Conservation (phyloP, 208 protist genomes). For the Naegleria lovaniensis region DNA sequence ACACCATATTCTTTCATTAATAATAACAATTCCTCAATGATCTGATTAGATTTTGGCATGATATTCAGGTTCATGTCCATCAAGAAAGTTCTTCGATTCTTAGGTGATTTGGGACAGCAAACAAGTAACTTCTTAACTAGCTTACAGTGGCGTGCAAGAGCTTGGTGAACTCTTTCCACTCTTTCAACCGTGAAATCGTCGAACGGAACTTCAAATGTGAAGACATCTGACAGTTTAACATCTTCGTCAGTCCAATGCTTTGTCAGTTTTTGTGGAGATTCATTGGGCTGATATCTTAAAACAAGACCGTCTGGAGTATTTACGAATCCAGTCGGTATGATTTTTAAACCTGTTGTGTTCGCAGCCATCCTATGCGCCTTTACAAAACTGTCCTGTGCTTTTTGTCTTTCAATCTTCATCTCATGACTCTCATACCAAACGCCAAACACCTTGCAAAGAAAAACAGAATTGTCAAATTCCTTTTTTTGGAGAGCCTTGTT, state of each 20-base stretch:
- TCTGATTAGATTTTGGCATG: background rate
- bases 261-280: background rate
- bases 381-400: background rate
- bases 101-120: background rate
- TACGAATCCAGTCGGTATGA: no score
- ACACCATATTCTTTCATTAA: background rate
- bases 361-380: background rate
- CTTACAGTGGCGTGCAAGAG: background rate
- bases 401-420: background rate
- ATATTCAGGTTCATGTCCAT: conserved; percentile 3
- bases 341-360: no score
- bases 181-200: background rate
- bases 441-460: background rate
- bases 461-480: background rate
- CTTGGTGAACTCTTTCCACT: background rate
- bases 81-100: background rate
- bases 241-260: background rate
- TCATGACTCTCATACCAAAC: background rate
- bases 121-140: background rate
- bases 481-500: no score
- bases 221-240: background rate
- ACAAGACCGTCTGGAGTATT: no score
- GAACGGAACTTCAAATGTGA: background rate
- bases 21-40: background rate
- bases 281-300: background rate